A percentile compares a stretch with the other conserved stretches of the same genome.
These are phyloP conservation scores for Adansonia digitata DNA, from an alignment of 345 rosid genomes.

Conservation along the genomic window DNA sequence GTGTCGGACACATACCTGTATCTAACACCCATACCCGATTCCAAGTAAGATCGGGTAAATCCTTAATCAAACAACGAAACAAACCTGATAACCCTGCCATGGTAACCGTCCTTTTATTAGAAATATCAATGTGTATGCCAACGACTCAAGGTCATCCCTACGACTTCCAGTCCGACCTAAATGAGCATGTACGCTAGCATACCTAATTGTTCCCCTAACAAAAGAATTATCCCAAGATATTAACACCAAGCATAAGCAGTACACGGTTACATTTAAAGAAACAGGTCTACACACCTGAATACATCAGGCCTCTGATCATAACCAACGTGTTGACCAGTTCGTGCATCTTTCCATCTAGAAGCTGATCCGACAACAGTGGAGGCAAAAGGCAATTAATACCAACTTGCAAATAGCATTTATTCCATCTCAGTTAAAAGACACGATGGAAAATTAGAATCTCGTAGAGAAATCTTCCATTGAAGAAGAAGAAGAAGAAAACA, in stretches of 20 bases:
- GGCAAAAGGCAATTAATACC: conserved; percentile 5
- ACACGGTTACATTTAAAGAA: not conserved
- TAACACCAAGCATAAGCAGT: not conserved
- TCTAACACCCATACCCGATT: no score
- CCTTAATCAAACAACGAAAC: not conserved
- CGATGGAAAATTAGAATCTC: conserved; percentile 8
- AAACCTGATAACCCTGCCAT: conserved; percentile 94
- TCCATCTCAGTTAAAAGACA: not conserved
- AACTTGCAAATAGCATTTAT: conserved; percentile 3
- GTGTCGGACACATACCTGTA: no score
- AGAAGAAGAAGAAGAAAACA: not conserved
- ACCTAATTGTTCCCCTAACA: conserved; percentile 90
- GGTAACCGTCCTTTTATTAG: conserved; percentile 90
- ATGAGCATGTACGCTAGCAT: conserved; percentile 97
- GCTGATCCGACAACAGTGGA: conserved; percentile 42
- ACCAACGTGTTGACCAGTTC: conserved; percentile 79
- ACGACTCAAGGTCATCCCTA: conserved; percentile 92
- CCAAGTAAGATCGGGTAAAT: not conserved
- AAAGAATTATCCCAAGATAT: conserved; percentile 17
- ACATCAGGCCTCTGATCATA: conserved; percentile 97
- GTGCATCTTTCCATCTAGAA: conserved; percentile 80
- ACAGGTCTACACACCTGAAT: conserved; percentile 50
- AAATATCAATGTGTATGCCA: conserved; percentile 90
- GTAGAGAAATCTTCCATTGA: not conserved
- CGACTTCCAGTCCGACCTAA: conserved; percentile 90